Evolutionary conservation across 352 stramenopile genomes (phyloP).

Genomic region (Peronospora destructor): DNA sequence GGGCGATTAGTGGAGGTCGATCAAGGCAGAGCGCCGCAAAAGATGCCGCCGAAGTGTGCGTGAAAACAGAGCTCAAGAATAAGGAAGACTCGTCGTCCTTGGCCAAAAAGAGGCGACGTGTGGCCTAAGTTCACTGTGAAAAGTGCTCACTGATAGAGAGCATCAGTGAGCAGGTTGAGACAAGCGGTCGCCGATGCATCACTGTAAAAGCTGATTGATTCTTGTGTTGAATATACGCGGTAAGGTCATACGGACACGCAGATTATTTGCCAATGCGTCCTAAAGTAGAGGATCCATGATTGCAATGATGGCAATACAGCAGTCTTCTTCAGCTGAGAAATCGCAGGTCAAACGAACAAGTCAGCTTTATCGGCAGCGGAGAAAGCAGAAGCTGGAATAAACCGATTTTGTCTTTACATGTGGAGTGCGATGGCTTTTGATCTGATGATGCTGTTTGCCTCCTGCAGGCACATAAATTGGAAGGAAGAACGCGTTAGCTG

Average conservation of each 20-base stretch:
- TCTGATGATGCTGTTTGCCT: no score
- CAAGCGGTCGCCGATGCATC: not conserved
- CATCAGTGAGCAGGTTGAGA: slow-evolving; percentile 10
- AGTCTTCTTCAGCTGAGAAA: slow-evolving; percentile 54
- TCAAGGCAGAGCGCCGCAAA: slow-evolving; percentile 13
- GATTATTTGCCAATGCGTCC: slow-evolving; percentile 40
- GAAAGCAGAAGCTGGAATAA: not conserved
- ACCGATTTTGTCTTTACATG: slow-evolving; percentile 34
- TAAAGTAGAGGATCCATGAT: slow-evolving; percentile 53
- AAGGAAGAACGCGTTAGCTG: no score
- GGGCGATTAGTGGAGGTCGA: slow-evolving; percentile 18
- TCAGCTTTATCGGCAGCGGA: slow-evolving; percentile 6
- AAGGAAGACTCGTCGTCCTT: slow-evolving; percentile 28
- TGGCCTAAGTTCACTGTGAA: slow-evolving; percentile 25
- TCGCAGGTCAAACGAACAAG: slow-evolving; percentile 3
- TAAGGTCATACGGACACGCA: slow-evolving; percentile 12
- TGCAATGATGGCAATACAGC: slow-evolving; percentile 25
- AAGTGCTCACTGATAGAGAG: no score
- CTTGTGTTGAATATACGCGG: slow-evolving; percentile 7
- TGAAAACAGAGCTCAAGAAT: slow-evolving; percentile 32
- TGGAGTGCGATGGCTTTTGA: no score
- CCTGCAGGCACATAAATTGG: no score
- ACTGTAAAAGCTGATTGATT: not conserved
- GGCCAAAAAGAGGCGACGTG: slow-evolving; percentile 51
- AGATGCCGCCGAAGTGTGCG: slow-evolving; percentile 13